Evolutionary conservation across 2,329 filamentous ascomycete species (phyloP).

Genomic region (Emergomyces pasteurianus): DNA sequence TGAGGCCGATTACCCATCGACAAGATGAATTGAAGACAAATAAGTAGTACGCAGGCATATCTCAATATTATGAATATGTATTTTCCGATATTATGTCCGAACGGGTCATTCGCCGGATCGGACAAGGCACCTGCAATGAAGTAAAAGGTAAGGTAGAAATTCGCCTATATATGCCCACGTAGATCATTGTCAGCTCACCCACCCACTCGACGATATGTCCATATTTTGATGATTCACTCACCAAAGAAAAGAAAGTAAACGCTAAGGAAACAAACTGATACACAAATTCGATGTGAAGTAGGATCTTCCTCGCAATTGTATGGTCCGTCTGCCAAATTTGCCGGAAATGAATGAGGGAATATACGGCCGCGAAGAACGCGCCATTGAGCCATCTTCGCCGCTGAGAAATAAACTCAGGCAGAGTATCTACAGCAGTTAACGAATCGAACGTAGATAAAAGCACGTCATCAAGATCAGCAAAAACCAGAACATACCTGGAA

Average conservation of each 20-base stretch:
- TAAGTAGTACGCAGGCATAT: constrained; percentile 76
- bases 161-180: constrained; percentile 44
- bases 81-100: constrained; percentile 72
- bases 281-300: constrained; percentile 88
- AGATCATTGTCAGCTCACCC: not conserved
- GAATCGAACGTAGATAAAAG: not conserved
- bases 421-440: constrained; percentile 58
- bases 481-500: constrained; percentile 54
- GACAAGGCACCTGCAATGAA: constrained; percentile 88
- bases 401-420: constrained; percentile 95
- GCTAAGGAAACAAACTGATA: constrained; percentile 88
- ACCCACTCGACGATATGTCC: not conserved
- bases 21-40: constrained; percentile 89
- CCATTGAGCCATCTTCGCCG: constrained; percentile 95
- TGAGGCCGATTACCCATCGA: constrained; percentile 94
- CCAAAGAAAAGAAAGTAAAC: constrained; percentile 93
- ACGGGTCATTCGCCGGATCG: constrained; percentile 71
- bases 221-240: constrained; percentile 14
- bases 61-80: constrained; percentile 78
- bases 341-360: constrained; percentile 86
- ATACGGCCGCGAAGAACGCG: constrained; percentile 96
- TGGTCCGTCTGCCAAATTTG: constrained; percentile 94
- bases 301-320: constrained; percentile 72
- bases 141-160: constrained; percentile 98
- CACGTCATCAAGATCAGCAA: constrained; percentile 23